Base-by-base conservation (phyloP, 2,329 filamentous ascomycete genomes). In the Aureobasidium subglaciale region DNA sequence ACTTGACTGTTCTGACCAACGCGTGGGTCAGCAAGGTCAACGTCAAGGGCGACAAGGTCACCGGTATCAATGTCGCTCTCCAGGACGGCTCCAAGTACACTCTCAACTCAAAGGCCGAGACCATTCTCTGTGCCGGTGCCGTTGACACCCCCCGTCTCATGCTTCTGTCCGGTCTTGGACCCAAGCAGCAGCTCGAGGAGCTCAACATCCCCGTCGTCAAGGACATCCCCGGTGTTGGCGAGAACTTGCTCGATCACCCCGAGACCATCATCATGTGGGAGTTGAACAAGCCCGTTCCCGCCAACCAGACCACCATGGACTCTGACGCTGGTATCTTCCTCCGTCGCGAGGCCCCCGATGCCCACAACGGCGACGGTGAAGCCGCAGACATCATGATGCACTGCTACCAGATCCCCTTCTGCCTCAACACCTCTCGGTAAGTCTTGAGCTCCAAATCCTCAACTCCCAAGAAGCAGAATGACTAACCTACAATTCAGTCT, bases 391-490 rank as follows among this genome's bases (percentile, higher is more conserved):
- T 95, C 65, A 95, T 95, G 90, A 93, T 93, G 87, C 90, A 95
- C 76, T 95, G 90, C 80, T 95, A 95, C 77, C 90, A 95, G 73
- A 95, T 95, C 63, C 90, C 90, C 54, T 95, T 95, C 74, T 88
- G 85, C 60, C 82, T 90, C 63, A 95, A 95, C 79, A 96, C 90
- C 1, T 75, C 80, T 55, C 84, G 75, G 46, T 50, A 50, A 50
- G 37, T 10, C 6, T 13, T 40, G 29, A 35, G 13, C 15, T 25
- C 16, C 16, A 16, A 20, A 7, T 3, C 27, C 11, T 20, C 18
- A 20, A 30, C 5, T 32, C 10, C 4, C 9, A 16, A 2, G 4
- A 13, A 6, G 13, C 25, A 30, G 20, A 34, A 11, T 10, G 16
- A 29, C 32, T 18, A 38, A 37, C 4, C 9, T 9, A 11, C 18